phyloP scores from a whole-genome alignment of 1,284 basidiomycete species.

The Rhodotorula sp. region DNA sequence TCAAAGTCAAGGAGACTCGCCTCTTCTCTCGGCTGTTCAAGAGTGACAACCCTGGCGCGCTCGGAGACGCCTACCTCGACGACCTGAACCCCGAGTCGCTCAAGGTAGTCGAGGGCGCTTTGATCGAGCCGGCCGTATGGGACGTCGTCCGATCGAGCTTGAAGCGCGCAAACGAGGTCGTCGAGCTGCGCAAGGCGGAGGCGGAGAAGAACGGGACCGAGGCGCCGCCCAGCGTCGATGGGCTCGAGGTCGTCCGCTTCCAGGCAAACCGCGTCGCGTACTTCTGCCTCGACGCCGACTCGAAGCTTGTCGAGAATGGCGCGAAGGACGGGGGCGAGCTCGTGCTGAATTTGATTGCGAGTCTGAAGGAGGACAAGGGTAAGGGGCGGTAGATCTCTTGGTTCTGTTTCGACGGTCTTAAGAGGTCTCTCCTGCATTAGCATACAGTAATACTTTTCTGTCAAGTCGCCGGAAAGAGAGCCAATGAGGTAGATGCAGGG shows the following conservation, averaged over 20 bases:
- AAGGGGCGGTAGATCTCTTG: constrained; percentile 15
- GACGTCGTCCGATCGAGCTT: constrained; percentile 69
- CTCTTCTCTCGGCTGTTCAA: constrained; percentile 94
- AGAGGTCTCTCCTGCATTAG: no score
- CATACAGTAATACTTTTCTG: no score
- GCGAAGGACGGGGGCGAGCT: constrained; percentile 57
- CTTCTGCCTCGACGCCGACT: constrained; percentile 88
- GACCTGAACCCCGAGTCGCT: constrained; percentile 78
- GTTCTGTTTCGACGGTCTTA: no score
- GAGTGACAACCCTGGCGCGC: constrained; percentile 78
- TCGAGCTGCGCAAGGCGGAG: constrained; percentile 56
- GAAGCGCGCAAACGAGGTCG: constrained; percentile 64
- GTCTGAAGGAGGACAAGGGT: constrained; percentile 79
- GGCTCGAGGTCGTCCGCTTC: constrained; percentile 92
- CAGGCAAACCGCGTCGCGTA: constrained; percentile 95
- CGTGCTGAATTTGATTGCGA: constrained; percentile 89
- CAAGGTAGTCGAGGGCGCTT: constrained; percentile 71
- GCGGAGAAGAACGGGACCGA: constrained; percentile 59
- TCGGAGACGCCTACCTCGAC: constrained; percentile 60
- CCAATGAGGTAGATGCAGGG: no score
- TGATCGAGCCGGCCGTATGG: constrained; percentile 91
- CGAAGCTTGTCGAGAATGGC: constrained; percentile 64
- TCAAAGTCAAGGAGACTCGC: constrained; percentile 81
- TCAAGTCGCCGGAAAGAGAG: no score
- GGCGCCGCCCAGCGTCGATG: constrained; percentile 73